phyloP scores from a whole-genome alignment of 495 filamentous ascomycete species.

The Saxispiralis lemnorum region DNA sequence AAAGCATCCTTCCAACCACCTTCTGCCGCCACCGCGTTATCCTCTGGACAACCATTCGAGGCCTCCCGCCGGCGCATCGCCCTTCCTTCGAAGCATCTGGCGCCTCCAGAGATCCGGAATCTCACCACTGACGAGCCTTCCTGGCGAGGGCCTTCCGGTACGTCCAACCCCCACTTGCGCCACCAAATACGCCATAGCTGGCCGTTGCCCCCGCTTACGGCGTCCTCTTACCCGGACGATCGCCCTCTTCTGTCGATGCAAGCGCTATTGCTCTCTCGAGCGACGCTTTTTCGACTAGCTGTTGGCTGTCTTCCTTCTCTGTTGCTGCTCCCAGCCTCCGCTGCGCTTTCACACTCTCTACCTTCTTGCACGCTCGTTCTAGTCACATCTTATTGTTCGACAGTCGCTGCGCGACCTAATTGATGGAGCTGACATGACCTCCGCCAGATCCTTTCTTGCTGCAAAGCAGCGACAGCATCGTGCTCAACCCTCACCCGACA shows the following conservation, averaged over 20 bases:
- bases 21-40: neutral
- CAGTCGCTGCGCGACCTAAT: neutral
- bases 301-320: neutral
- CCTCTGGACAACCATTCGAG: neutral
- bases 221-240: neutral
- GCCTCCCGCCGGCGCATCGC: constrained; percentile 3
- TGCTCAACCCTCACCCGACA: neutral
- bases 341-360: no score
- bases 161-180: constrained; percentile 3
- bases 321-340: neutral
- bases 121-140: constrained; percentile 10
- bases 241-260: neutral
- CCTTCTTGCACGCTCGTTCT: no score
- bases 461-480: constrained; percentile 2
- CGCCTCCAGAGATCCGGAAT: constrained; percentile 14
- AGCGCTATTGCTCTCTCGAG: constrained; percentile 9
- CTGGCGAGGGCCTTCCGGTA: constrained; percentile 11
- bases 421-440: constrained; percentile 8
- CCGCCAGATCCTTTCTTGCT: constrained; percentile 9
- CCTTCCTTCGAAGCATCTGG: constrained; percentile 9
- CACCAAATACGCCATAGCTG: neutral
- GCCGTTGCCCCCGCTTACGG: constrained; percentile 1
- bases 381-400: neutral
- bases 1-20: neutral
- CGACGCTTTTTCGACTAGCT: neutral